Conservation (phyloP, 306 rosid genomes). For the Prunus mume region DNA sequence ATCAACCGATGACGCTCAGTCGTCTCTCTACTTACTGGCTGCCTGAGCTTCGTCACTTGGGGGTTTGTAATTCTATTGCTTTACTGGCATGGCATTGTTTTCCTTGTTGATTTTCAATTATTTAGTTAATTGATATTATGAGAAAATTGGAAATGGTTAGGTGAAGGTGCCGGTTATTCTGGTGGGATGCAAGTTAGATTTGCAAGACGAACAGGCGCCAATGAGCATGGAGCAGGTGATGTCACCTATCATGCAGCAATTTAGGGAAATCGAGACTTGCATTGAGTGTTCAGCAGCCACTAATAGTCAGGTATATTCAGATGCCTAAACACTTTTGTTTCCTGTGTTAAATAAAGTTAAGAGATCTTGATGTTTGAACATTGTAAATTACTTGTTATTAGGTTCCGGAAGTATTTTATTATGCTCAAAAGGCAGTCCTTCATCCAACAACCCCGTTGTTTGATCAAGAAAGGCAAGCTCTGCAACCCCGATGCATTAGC, state of each 20-base stretch:
- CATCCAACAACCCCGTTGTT: slow-evolving; percentile 84
- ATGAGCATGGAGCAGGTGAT: slow-evolving; percentile 42
- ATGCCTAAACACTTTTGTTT: not conserved
- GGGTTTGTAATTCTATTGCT: slow-evolving; percentile 29
- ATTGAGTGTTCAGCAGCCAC: slow-evolving; percentile 53
- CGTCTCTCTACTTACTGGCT: slow-evolving; percentile 74
- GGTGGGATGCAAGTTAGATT: slow-evolving; percentile 60
- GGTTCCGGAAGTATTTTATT: slow-evolving; percentile 92
- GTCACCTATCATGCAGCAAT: slow-evolving; percentile 47
- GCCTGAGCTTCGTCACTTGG: slow-evolving; percentile 59
- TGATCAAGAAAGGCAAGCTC: slow-evolving; percentile 59
- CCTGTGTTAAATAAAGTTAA: not conserved
- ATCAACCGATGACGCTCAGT: slow-evolving; percentile 48
- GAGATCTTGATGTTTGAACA: slow-evolving; percentile 7
- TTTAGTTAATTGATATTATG: not conserved
- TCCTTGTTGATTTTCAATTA: not conserved
- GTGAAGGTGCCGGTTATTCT: slow-evolving; percentile 45
- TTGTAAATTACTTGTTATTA: slow-evolving; percentile 31
- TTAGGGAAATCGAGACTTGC: slow-evolving; percentile 50
- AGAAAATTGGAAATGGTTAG: slow-evolving; percentile 16
- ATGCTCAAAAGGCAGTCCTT: slow-evolving; percentile 86
- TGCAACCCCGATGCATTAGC: slow-evolving; percentile 66
- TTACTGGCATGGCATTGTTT: not conserved
- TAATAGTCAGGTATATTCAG: slow-evolving; percentile 35
- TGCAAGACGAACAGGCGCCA: slow-evolving; percentile 29